A percentile compares a stretch with the other conserved stretches of the same genome.
Evolutionary conservation across 2,329 filamentous ascomycete species (phyloP).

Genomic region (Boeremia exigua): DNA sequence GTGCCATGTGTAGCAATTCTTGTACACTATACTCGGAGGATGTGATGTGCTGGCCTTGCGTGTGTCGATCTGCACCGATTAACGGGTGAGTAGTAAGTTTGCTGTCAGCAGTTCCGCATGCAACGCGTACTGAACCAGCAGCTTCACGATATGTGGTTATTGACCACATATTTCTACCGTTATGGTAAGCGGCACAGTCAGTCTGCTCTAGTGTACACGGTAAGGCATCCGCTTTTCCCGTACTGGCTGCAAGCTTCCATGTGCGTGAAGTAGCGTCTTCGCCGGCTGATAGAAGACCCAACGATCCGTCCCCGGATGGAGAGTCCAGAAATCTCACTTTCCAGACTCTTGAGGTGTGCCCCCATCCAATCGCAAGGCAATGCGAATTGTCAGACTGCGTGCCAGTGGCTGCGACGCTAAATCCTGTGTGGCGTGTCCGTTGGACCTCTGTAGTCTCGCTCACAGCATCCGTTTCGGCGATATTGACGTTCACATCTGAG

Average conservation of each 20-base stretch:
- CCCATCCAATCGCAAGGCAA: conserved; percentile 76
- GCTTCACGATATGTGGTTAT: conserved; percentile 17
- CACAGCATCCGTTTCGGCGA: conserved; percentile 24
- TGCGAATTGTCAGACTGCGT: conserved; percentile 25
- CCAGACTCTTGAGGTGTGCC: conserved; percentile 91
- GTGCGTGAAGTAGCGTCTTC: conserved; percentile 80
- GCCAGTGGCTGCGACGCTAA: conserved; percentile 45
- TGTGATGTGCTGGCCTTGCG: not conserved
- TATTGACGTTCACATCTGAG: conserved; percentile 52
- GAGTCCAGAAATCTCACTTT: conserved; percentile 69
- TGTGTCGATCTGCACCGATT: not conserved
- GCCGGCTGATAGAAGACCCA: conserved; percentile 73
- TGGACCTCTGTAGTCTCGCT: conserved; percentile 29
- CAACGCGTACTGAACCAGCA: conserved; percentile 20
- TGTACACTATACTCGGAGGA: conserved; percentile 35
- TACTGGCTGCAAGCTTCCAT: conserved; percentile 60
- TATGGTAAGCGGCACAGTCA: conserved; percentile 69
- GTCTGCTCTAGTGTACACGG: conserved; percentile 57
- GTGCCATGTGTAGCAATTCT: conserved; percentile 28
- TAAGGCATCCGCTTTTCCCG: not conserved
- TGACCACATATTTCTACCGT: conserved; percentile 92
- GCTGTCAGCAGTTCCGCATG: conserved; percentile 80
- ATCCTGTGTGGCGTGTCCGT: conserved; percentile 53
- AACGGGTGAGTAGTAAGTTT: conserved; percentile 51
- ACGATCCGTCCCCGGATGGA: conserved; percentile 45